Conservation (phyloP, 2,329 filamentous ascomycete genomes). For the Colletotrichum horii region DNA sequence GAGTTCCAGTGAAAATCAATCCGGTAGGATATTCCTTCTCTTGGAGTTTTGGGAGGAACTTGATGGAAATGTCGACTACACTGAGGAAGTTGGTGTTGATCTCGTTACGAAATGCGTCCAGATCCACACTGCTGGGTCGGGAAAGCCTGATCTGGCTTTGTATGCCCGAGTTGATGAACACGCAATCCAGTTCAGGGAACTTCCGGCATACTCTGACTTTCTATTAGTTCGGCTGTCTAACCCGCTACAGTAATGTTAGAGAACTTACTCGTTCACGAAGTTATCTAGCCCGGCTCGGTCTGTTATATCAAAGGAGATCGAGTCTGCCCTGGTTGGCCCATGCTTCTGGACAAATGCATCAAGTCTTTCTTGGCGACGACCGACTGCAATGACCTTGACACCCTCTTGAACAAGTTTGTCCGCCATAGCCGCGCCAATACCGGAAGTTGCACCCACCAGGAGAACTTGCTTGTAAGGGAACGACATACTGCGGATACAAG, state of each 20-base stretch:
- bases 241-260: neutral
- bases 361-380: slow-evolving; percentile 54
- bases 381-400: slow-evolving; percentile 51
- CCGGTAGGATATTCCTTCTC: slow-evolving; percentile 10
- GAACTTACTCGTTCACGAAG: neutral
- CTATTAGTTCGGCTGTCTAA: neutral
- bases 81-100: slow-evolving; percentile 32
- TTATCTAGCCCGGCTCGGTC: neutral
- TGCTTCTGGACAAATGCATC: slow-evolving; percentile 51
- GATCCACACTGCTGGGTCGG: slow-evolving; percentile 29
- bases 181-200: slow-evolving; percentile 57
- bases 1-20: slow-evolving; percentile 24
- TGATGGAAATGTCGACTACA: slow-evolving; percentile 29
- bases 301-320: neutral
- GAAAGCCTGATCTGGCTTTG: slow-evolving; percentile 51
- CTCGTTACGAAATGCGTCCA: slow-evolving; percentile 31
- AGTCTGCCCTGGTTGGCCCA: slow-evolving; percentile 40
- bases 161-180: slow-evolving; percentile 63
- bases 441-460: slow-evolving; percentile 42
- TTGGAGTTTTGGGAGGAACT: slow-evolving; percentile 32
- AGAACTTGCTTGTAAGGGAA: slow-evolving; percentile 62
- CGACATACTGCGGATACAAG: slow-evolving; percentile 39
- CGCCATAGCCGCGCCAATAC: slow-evolving; percentile 31
- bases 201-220: slow-evolving; percentile 20
- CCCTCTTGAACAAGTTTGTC: slow-evolving; percentile 46